Conservation (phyloP, 768 basidiomycete species). For the Dentipellis sp. region DNA sequence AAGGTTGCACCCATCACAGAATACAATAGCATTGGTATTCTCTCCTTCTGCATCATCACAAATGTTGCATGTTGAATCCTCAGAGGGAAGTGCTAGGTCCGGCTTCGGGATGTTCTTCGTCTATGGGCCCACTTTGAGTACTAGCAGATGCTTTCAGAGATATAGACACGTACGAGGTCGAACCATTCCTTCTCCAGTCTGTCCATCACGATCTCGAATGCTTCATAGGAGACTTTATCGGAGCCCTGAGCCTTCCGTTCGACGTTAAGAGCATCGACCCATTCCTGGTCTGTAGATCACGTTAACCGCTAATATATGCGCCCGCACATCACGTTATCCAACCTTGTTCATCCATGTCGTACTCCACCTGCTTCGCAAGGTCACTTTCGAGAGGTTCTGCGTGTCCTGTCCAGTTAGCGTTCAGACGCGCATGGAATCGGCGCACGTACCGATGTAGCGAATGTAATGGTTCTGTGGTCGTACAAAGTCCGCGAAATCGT, state of each 20-base stretch:
- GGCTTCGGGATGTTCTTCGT: slow-evolving; percentile 91
- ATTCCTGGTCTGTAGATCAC: slow-evolving; percentile 70
- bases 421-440: not conserved
- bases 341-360: slow-evolving; percentile 99
- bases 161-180: slow-evolving; percentile 56
- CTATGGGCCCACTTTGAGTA: slow-evolving; percentile 28
- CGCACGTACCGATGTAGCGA: slow-evolving; percentile 70
- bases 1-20: slow-evolving; percentile 97
- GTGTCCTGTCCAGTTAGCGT: not conserved
- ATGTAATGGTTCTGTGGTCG: slow-evolving; percentile 77
- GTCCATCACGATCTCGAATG: slow-evolving; percentile 96
- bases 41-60: slow-evolving; percentile 99
- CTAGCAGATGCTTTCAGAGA: slow-evolving; percentile 1
- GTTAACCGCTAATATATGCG: not conserved
- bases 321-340: slow-evolving; percentile 8
- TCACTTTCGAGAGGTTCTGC: slow-evolving; percentile 90
- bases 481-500: slow-evolving; percentile 62
- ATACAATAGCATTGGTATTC: slow-evolving; percentile 97
- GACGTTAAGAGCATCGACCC: slow-evolving; percentile 79
- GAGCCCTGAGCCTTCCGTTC: slow-evolving; percentile 73
- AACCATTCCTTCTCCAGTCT: slow-evolving; percentile 99
- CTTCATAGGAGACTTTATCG: slow-evolving; percentile 68
- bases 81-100: slow-evolving; percentile 78
- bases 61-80: slow-evolving; percentile 94
- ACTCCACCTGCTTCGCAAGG: slow-evolving; percentile 88